Evolutionary conservation across 2,329 filamentous ascomycete species (phyloP), one percentile per base, ranked within the genome.

Genomic region (Coniella lustricola): DNA sequence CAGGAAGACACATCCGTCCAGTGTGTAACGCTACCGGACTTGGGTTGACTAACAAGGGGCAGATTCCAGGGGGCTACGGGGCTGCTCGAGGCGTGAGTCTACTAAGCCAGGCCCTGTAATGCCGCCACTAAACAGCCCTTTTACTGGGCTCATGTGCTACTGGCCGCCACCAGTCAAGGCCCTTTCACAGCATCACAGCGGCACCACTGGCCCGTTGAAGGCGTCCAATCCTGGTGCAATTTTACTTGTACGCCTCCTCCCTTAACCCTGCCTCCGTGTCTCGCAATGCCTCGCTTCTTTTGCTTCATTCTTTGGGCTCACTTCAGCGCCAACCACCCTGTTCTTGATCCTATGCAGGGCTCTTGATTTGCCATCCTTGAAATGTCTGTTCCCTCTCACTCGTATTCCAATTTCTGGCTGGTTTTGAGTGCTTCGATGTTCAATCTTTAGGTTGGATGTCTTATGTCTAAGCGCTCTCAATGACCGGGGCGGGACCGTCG

Each of bases 1-100:
- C 25, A 18, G 29, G 37, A 46, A 22, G 50, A 53, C 50, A 50
- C 50, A 53, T 53, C 50, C 31, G 47, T 50, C 12, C 40, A 42
- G 44, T 50, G 43, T 50, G 44, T 42, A 37, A 50, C 43, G 42
- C 42, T 18, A 21, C 37, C 31, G 39, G 36, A 35, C 46, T 47
- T 50, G 5, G 10, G 29, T 22, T 38, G 44, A 50, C 43, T 33
- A 47, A 37, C 50, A 50, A 34, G 47, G 50, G 32, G n/a, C 20
- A 31, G 10, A 41, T 21, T 21, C 34, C n/a, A 47, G 46, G 37
- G 36, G 25, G 22, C 21, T 3, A 13, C 21, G 22, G 20, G 22
- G 8, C 29, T 34, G 49, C 16, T 45, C 25, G 34, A 34, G 25
- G 35, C 22, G 37, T 29, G 14, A 44, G 14, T 37, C 17, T 17